Evolutionary conservation across 2,329 filamentous ascomycete genomes (phyloP).

Genomic region (Seiridium unicorne): DNA sequence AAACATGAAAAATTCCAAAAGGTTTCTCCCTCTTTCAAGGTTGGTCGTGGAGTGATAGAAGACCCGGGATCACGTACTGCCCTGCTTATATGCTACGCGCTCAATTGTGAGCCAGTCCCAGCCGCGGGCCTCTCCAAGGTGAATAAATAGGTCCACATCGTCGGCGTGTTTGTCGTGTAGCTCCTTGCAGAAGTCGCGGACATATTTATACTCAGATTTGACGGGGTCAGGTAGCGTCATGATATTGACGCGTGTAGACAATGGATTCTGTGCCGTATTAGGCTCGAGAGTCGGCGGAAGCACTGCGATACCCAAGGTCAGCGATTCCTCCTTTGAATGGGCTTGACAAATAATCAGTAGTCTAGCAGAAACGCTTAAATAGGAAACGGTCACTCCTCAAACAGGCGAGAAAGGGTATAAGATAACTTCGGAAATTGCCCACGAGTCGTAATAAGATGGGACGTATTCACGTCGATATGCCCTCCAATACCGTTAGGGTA

Average conservation of each 20-base stretch:
- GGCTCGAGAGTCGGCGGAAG: conserved; percentile 3
- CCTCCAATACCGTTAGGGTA: conserved; percentile 5
- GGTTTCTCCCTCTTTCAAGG: no score
- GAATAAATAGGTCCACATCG: conserved; percentile 1
- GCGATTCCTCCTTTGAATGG: no score
- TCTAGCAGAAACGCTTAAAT: no score
- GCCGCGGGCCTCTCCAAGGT: conserved; percentile 6
- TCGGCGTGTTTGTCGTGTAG: background rate
- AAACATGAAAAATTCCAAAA: no score
- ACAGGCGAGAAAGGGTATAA: no score
- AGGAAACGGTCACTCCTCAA: no score
- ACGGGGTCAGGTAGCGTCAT: background rate
- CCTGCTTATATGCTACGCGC: conserved; percentile 6
- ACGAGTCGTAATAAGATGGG: background rate
- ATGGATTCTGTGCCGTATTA: conserved; percentile 6
- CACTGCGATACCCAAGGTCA: no score
- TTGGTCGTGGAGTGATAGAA: no score
- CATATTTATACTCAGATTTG: conserved; percentile 2
- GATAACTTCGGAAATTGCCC: no score
- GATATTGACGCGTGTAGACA: conserved; percentile 1
- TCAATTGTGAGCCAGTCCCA: conserved; percentile 2
- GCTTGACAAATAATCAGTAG: no score
- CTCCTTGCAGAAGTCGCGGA: background rate
- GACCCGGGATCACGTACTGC: background rate
- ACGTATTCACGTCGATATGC: conserved; percentile 7